A percentile compares a stretch with the other conserved stretches of the same genome.
phyloP scores from a whole-genome alignment of 306 rosid species.

The Morella rubra region DNA sequence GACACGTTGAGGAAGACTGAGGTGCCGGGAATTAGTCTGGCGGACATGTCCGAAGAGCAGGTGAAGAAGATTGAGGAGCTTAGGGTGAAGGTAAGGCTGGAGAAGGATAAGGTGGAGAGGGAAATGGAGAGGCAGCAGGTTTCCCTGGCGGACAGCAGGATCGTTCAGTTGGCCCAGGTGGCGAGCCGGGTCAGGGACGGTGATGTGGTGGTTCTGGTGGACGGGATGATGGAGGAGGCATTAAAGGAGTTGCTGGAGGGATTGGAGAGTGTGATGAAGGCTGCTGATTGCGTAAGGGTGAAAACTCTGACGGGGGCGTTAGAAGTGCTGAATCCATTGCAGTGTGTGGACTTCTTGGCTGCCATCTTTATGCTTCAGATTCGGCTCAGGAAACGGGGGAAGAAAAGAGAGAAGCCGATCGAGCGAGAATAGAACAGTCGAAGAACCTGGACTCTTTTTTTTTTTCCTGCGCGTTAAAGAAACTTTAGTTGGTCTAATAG shows the following conservation, averaged over 20 bases:
- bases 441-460: background rate
- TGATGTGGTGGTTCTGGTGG: constrained; percentile 12
- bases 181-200: constrained; percentile 7
- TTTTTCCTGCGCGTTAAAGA: no score
- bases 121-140: constrained; percentile 53
- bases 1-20: background rate
- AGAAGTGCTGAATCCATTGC: constrained; percentile 63
- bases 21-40: background rate
- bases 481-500: no score
- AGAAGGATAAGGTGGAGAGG: constrained; percentile 46
- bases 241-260: constrained; percentile 43
- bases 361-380: constrained; percentile 40
- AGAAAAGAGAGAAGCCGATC: constrained; percentile 14
- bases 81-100: constrained; percentile 24
- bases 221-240: constrained; percentile 37
- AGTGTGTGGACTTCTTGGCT: constrained; percentile 63
- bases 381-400: constrained; percentile 47
- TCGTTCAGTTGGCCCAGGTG: constrained; percentile 42
- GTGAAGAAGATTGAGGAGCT: constrained; percentile 31
- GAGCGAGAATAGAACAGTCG: background rate
- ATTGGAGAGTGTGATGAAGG: constrained; percentile 66
- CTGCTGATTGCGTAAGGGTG: constrained; percentile 72
- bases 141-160: constrained; percentile 57
- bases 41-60: constrained; percentile 30
- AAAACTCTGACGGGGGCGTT: constrained; percentile 59